Conservation (phyloP, 768 basidiomycete species). For the Pisolithus albus region DNA sequence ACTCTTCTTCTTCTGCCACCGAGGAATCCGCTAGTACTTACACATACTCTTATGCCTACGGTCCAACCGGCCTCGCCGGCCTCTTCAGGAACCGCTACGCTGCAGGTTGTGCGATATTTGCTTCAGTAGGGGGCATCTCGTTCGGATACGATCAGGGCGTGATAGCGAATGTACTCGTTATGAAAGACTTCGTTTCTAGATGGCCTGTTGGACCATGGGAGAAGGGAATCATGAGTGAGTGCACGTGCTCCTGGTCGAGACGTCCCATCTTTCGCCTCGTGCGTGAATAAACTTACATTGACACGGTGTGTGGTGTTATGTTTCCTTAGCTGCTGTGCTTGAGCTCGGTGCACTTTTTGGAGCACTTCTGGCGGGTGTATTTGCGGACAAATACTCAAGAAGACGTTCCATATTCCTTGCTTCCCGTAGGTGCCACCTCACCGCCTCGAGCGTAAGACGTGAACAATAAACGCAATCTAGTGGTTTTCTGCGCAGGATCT, state of each 20-base stretch:
- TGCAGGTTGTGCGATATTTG: conserved; percentile 63
- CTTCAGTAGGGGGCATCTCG: conserved; percentile 67
- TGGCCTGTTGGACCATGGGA: conserved; percentile 71
- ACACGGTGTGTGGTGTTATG: background rate
- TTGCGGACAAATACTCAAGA: conserved; percentile 64
- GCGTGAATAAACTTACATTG: background rate
- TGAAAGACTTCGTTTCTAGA: conserved; percentile 61
- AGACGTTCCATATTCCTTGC: conserved; percentile 60
- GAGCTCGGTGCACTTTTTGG: conserved; percentile 79
- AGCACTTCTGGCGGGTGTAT: conserved; percentile 56
- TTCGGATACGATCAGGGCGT: conserved; percentile 86
- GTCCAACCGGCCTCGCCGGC: conserved; percentile 61
- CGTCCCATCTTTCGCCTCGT: conserved; percentile 15
- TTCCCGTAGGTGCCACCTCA: conserved; percentile 43
- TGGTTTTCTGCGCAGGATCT: conserved; percentile 68
- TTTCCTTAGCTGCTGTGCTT: conserved; percentile 56
- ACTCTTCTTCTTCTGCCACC: background rate
- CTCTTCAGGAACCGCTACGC: conserved; percentile 60
- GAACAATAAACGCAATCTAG: conserved; percentile 26
- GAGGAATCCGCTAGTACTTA: conserved; percentile 8
- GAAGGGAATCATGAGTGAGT: conserved; percentile 70
- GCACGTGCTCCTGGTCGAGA: background rate
- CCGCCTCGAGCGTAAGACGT: too few species aligned
- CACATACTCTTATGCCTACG: conserved; percentile 64
- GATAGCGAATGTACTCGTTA: conserved; percentile 80